phyloP scores from a whole-genome alignment of 805 yeast genomes.

The Kluyveromyces nonfermentans region DNA sequence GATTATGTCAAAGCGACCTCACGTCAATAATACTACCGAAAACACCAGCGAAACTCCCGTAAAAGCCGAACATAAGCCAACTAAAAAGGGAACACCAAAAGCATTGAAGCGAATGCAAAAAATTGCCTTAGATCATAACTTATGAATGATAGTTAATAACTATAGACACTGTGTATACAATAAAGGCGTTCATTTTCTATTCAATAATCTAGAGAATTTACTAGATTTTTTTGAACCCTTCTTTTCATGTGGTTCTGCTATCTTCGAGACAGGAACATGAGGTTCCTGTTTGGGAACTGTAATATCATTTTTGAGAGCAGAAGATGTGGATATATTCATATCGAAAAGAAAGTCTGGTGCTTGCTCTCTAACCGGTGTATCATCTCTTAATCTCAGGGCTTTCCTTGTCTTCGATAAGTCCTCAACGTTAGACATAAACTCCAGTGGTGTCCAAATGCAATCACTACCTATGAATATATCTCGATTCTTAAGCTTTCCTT shows the following conservation, averaged over 20 bases:
- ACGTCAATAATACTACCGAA: too few relatives aligned
- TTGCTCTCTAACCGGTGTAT: constrained; percentile 23
- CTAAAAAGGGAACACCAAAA: constrained; percentile 14
- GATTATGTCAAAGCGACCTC: neutral
- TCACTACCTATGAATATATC: constrained; percentile 81
- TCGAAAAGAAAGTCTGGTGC: constrained; percentile 40
- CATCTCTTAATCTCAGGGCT: constrained; percentile 36
- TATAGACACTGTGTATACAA: too few relatives aligned
- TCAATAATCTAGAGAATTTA: constrained; percentile 40
- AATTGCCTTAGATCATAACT: constrained; percentile 20
- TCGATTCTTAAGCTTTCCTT: constrained; percentile 49
- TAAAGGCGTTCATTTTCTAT: constrained; percentile 14
- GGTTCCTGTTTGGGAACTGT: constrained; percentile 8
- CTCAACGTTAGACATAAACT: constrained; percentile 32
- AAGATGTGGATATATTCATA: constrained; percentile 5
- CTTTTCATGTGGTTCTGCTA: constrained; percentile 9
- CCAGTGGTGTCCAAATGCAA: constrained; percentile 48
- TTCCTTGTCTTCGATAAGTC: constrained; percentile 30
- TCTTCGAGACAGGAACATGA: constrained; percentile 14
- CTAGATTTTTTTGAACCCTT: constrained; percentile 37
- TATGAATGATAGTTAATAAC: constrained; percentile 2
- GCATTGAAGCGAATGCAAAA: constrained; percentile 21
- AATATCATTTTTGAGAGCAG: constrained; percentile 8
- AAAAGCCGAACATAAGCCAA: neutral
- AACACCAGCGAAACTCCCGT: neutral